Evolutionary conservation across 2,329 filamentous ascomycete genomes (phyloP), one percentile per base, ranked within the genome.

Genomic region (Helminthosporium solani): DNA sequence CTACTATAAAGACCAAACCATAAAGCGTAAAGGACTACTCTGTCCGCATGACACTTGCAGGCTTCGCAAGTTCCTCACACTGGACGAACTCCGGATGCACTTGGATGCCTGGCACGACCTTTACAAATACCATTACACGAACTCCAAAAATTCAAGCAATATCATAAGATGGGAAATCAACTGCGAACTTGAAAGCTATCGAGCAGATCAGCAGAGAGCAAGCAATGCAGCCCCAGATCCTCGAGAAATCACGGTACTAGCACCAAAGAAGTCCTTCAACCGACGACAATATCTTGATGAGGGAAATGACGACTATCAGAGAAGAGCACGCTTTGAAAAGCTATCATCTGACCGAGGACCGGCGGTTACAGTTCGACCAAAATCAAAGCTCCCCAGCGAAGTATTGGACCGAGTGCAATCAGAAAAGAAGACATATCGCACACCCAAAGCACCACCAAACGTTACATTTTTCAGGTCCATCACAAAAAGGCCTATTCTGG

Each of bases 381-480:
- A 36, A 7, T 40, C 34, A 25, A 34, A 23, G 27, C 34, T 35
- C n/a, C 58, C 59, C 14, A 40, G 54, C 1, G 47, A 56, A 5
- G 56, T 66, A 15, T 42, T 44, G 16, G 44, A 52, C 2, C 51
- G 54, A 23, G 54, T 55, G 2, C 5, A 12, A 18, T 14, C 36
- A 19, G 23, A 41, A 2, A 55, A 42, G 18, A 60, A 61, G 27
- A 70, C 56, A 31, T 68, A 67, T 37, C 38, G 42, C 3, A 70
- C 75, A 1, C 74, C 74, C 2, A 48, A 49, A 4, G 63, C 72
- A 0, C 60, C 63, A 0, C 16, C 25, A 1, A 61, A 61, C 1
- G 53, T 74, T 11, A 62, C 57, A 0, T 72, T 75, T 46, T 75
- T 72, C 49, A 62, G 72, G n/a, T 62, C 64, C 9, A 52, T 57